These are phyloP conservation scores for Plasmodium reichenowi DNA, from an alignment of 169 alveolate genomes.

Conservation along the genomic window DNA sequence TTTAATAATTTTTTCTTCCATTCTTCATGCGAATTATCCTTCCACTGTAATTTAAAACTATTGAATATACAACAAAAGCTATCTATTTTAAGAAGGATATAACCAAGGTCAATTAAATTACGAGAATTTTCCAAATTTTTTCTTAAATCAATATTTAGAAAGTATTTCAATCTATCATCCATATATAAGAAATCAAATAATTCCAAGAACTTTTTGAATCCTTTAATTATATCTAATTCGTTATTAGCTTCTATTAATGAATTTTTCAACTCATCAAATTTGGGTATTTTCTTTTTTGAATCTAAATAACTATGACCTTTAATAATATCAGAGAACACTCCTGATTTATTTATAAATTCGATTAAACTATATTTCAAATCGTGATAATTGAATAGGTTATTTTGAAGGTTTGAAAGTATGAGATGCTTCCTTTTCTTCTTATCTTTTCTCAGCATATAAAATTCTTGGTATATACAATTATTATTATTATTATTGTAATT, in stretches of 20 bases:
- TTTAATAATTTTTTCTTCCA: constrained; percentile 60
- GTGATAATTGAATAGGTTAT: constrained; percentile 29
- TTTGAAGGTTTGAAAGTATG: constrained; percentile 24
- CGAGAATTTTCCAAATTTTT: constrained; percentile 36
- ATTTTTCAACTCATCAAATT: constrained; percentile 55
- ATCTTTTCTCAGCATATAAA: neutral
- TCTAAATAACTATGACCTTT: constrained; percentile 37
- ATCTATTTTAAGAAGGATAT: constrained; percentile 43
- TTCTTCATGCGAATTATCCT: constrained; percentile 30
- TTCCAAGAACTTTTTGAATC: constrained; percentile 52
- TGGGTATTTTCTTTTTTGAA: constrained; percentile 24
- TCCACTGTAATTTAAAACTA: constrained; percentile 38
- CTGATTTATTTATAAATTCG: constrained; percentile 74
- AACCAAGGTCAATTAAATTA: constrained; percentile 44
- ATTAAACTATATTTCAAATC: constrained; percentile 34
- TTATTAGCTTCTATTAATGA: constrained; percentile 23
- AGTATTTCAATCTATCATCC: constrained; percentile 51
- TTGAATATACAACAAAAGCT: constrained; percentile 29
- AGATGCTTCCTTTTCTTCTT: constrained; percentile 12
- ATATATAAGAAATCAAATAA: constrained; percentile 53
- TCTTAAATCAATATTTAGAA: constrained; percentile 33
- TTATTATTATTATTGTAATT: neutral
- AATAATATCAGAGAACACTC: constrained; percentile 47
- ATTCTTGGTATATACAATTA: neutral
- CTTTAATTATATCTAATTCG: constrained; percentile 41